These are phyloP conservation scores for Penicillium expansum DNA, from an alignment of 2,329 filamentous ascomycete genomes.

Conservation along the genomic window DNA sequence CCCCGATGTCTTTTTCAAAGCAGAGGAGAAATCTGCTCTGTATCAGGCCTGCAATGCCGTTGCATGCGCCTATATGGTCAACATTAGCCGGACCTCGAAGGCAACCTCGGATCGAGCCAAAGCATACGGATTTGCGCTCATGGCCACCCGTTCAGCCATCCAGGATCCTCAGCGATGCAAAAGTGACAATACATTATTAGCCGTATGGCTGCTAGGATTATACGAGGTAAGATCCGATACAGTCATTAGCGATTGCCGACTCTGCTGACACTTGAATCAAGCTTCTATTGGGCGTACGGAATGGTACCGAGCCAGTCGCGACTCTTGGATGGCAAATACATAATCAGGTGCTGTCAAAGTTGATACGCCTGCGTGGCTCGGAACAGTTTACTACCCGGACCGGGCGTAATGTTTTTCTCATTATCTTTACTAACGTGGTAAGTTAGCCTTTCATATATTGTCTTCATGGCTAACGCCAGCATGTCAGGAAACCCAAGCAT, in stretches of 20 bases:
- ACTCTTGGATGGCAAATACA: background rate
- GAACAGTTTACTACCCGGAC: background rate
- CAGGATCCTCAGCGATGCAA: background rate
- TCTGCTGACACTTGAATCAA: background rate
- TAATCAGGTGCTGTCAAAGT: background rate
- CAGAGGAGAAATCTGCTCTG: background rate
- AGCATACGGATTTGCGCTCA: background rate
- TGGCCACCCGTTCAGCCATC: background rate
- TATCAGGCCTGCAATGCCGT: background rate
- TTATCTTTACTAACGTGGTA: background rate
- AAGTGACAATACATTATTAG: background rate
- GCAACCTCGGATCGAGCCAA: background rate
- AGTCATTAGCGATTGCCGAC: background rate
- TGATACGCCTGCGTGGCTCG: background rate
- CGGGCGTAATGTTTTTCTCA: background rate
- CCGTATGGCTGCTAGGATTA: background rate
- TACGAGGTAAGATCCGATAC: background rate
- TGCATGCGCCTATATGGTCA: background rate
- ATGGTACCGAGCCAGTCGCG: background rate
- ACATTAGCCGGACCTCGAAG: background rate
- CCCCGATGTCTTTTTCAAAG: background rate
- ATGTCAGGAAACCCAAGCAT: no score
- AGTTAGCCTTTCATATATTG: background rate
- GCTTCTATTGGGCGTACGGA: background rate
- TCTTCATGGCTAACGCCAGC: background rate